Conservation (phyloP, 192 early-diverging fungal genomes). For the Backusella morwellensis region DNA sequence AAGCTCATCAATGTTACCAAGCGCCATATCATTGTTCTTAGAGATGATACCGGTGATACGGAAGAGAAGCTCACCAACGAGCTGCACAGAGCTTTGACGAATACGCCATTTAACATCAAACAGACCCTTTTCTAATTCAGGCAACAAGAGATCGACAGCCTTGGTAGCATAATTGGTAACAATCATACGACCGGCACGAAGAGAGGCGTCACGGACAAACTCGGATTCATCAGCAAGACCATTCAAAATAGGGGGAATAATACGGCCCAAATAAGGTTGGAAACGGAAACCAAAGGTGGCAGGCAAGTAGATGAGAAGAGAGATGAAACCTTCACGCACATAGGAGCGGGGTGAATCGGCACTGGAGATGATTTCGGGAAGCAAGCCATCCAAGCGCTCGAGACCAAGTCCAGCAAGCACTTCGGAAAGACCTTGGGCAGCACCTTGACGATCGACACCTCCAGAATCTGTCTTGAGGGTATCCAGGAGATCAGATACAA, state of each 20-base stretch:
- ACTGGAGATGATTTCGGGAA: slow-evolving; percentile 89
- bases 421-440: slow-evolving; percentile 96
- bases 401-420: slow-evolving; percentile 88
- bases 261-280: slow-evolving; percentile 83
- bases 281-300: slow-evolving; percentile 93
- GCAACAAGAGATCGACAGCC: slow-evolving; percentile 87
- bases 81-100: slow-evolving; percentile 88
- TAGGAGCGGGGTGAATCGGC: slow-evolving; percentile 64
- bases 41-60: slow-evolving; percentile 83
- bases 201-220: slow-evolving; percentile 86
- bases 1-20: slow-evolving; percentile 39
- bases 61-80: slow-evolving; percentile 94
- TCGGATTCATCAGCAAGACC: slow-evolving; percentile 97
- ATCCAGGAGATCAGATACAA: slow-evolving; percentile 82
- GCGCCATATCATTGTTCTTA: slow-evolving; percentile 53
- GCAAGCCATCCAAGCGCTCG: slow-evolving; percentile 77
- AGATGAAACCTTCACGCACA: slow-evolving; percentile 97
- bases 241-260: slow-evolving; percentile 84
- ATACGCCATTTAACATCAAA: slow-evolving; percentile 96
- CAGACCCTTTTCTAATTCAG: slow-evolving; percentile 86
- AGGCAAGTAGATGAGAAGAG: slow-evolving; percentile 92
- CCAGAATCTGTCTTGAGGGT: slow-evolving; percentile 89
- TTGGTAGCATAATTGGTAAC: slow-evolving; percentile 86
- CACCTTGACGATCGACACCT: slow-evolving; percentile 92
- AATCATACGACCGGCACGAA: slow-evolving; percentile 92